Evolutionary conservation across 139 green algal genomes (phyloP), one percentile per base, ranked within the genome.

Genomic region (Coccomyxa sp.): DNA sequence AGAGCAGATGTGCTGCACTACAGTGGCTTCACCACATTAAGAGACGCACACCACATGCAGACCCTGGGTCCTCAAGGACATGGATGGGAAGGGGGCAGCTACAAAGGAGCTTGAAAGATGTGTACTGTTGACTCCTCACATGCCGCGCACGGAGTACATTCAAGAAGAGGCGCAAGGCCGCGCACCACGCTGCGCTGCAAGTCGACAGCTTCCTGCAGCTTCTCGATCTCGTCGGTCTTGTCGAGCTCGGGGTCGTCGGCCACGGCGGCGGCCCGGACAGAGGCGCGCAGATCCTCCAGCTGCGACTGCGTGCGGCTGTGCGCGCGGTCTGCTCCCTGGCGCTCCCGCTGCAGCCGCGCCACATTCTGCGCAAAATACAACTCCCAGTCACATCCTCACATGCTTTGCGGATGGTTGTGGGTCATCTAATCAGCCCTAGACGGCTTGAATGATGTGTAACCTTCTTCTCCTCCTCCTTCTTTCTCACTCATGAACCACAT

Each of bases 301-400:
- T 79, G 79, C 27, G n/a, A 14, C 28, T 58, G 57, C 32, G 28
- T 68, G 67, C 38, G 38, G 38, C 38, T 7, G 38, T 7, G 38
- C 7, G 7, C 3, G 38, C 77, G 60, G 0, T 78, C 21, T 12
- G 60, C 60, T 27, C 28, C 17, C 17, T 58, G 28, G 18, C 23
- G 31, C 23, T 63, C 80, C 1, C 77, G 31, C 80, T 83, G 80
- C 80, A 83, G 63, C 10, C 38, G 18, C 58, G 66, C 79, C 79
- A 75, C 25, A 28, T 82, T 82, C 38, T 51, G 38, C 38, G 38
- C 38, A 51, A 51, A 51, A 51, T 7, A 51, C 38, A n/a, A n/a
- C n/a, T n/a, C n/a, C n/a, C n/a, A n/a, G n/a, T n/a, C n/a, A n/a
- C n/a, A n/a, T n/a, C n/a, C n/a, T n/a, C n/a, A n/a, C n/a, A n/a